A percentile compares a stretch with the other conserved stretches of the same genome.
phyloP scores from a whole-genome alignment of 2,329 filamentous ascomycete genomes.

The Arthroderma uncinatum region DNA sequence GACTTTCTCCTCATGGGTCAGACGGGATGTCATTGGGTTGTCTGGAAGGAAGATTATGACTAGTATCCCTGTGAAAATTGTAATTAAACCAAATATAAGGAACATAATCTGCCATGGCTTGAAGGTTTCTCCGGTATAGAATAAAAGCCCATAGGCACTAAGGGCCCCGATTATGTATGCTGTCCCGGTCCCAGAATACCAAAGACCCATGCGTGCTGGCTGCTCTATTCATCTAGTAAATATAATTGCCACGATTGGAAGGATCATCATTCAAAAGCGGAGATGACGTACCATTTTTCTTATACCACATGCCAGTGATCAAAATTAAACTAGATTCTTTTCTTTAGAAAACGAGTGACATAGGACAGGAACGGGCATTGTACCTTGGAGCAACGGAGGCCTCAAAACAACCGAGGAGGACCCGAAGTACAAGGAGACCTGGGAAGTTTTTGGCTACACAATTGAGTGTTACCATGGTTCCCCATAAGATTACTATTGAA shows the following conservation, averaged over 20 bases:
- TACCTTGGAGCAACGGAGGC: conserved; percentile 29
- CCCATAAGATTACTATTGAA: conserved; percentile 49
- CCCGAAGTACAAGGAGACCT: conserved; percentile 50
- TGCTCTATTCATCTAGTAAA: not conserved
- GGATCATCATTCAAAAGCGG: no score
- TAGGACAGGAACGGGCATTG: not conserved
- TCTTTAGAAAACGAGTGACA: not conserved
- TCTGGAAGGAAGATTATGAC: conserved; percentile 56
- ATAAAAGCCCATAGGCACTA: conserved; percentile 42
- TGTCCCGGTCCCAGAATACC: conserved; percentile 64
- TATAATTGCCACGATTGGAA: not conserved
- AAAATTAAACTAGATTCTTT: not conserved
- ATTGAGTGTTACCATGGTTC: conserved; percentile 48
- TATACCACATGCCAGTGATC: conserved; percentile 5
- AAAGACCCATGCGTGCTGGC: conserved; percentile 13
- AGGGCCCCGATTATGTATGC: conserved; percentile 64
- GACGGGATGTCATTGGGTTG: conserved; percentile 59
- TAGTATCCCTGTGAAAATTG: conserved; percentile 53
- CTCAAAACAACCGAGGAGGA: conserved; percentile 60
- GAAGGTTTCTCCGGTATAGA: conserved; percentile 28
- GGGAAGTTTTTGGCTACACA: conserved; percentile 51
- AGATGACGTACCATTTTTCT: conserved; percentile 2
- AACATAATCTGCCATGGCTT: conserved; percentile 60
- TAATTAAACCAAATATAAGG: conserved; percentile 52
- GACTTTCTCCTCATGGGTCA: conserved; percentile 53